Evolutionary conservation across 1,284 basidiomycete species (phyloP).

Genomic region (Stygiomarasmius scandens): DNA sequence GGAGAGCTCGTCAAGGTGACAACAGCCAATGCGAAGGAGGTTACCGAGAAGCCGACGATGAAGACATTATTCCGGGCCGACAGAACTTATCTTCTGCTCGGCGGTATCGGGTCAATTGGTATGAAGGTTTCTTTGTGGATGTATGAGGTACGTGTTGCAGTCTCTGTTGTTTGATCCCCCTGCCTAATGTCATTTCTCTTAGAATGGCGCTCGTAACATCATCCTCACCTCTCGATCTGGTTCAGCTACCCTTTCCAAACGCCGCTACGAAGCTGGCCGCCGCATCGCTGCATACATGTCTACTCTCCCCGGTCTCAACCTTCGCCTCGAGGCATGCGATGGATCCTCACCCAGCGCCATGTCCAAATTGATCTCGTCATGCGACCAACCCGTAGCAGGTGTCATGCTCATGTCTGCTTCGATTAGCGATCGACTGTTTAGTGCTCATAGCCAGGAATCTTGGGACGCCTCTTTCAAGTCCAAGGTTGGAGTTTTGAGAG

Average conservation of each 20-base stretch:
- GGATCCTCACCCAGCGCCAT: background rate
- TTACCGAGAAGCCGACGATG: background rate
- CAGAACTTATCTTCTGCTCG: conserved; percentile 2
- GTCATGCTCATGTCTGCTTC: conserved; percentile 38
- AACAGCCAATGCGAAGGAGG: background rate
- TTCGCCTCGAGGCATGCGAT: conserved; percentile 24
- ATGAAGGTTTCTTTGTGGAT: conserved; percentile 7
- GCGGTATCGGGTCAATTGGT: conserved; percentile 7
- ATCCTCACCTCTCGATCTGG: conserved; percentile 42
- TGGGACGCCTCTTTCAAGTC: conserved; percentile 32
- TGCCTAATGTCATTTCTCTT: background rate
- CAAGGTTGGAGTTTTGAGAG: conserved; percentile 34
- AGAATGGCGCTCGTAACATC: conserved; percentile 42
- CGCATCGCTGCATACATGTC: conserved; percentile 35
- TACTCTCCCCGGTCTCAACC: conserved; percentile 26
- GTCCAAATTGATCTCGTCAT: background rate
- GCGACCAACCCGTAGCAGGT: conserved; percentile 28
- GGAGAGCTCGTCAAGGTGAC: background rate
- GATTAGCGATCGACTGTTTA: conserved; percentile 36
- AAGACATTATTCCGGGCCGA: background rate
- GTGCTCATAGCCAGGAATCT: conserved; percentile 31
- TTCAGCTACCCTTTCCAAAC: conserved; percentile 18
- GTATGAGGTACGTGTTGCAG: conserved; percentile 4
- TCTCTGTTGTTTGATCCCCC: background rate
- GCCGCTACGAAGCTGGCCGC: conserved; percentile 17